These are phyloP conservation scores for Aspergillus hortae DNA, from an alignment of 2,329 filamentous ascomycete species.

Conservation along the genomic window DNA sequence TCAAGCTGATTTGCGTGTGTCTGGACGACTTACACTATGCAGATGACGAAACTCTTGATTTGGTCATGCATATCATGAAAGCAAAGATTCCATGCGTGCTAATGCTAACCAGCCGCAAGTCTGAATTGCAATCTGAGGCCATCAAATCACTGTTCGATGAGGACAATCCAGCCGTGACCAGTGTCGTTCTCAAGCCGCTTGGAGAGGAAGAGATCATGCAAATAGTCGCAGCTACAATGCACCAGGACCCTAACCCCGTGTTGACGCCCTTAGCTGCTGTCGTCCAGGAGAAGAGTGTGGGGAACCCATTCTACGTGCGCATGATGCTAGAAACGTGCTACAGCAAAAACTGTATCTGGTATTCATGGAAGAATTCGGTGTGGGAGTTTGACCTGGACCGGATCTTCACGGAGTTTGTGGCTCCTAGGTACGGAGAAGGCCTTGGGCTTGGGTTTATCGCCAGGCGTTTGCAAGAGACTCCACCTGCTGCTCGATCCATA, in stretches of 20 bases:
- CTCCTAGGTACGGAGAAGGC: slow-evolving; percentile 72
- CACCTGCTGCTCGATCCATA: slow-evolving; percentile 69
- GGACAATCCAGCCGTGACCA: slow-evolving; percentile 60
- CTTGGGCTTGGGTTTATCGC: slow-evolving; percentile 80
- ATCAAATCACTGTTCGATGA: slow-evolving; percentile 40
- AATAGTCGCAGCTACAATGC: slow-evolving; percentile 79
- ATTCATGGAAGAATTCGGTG: slow-evolving; percentile 75
- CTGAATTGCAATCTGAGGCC: slow-evolving; percentile 55
- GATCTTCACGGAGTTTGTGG: slow-evolving; percentile 80
- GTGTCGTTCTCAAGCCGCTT: slow-evolving; percentile 69
- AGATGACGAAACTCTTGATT: slow-evolving; percentile 79
- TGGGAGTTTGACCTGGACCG: slow-evolving; percentile 86
- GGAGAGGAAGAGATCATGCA: slow-evolving; percentile 74
- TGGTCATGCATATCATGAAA: slow-evolving; percentile 75
- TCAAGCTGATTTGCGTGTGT: slow-evolving; percentile 84
- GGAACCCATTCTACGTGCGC: slow-evolving; percentile 86
- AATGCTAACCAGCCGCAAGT: slow-evolving; percentile 70
- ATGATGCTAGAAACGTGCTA: slow-evolving; percentile 88
- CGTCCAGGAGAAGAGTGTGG: slow-evolving; percentile 81
- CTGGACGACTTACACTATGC: slow-evolving; percentile 89
- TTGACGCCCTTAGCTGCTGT: slow-evolving; percentile 76
- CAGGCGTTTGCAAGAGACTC: slow-evolving; percentile 71
- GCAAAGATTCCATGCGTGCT: slow-evolving; percentile 78
- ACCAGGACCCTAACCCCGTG: slow-evolving; percentile 64
- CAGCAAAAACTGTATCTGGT: slow-evolving; percentile 83